Evolutionary conservation across 2,329 filamentous ascomycete species (phyloP).

Genomic region (Botryosphaeria dothidea): DNA sequence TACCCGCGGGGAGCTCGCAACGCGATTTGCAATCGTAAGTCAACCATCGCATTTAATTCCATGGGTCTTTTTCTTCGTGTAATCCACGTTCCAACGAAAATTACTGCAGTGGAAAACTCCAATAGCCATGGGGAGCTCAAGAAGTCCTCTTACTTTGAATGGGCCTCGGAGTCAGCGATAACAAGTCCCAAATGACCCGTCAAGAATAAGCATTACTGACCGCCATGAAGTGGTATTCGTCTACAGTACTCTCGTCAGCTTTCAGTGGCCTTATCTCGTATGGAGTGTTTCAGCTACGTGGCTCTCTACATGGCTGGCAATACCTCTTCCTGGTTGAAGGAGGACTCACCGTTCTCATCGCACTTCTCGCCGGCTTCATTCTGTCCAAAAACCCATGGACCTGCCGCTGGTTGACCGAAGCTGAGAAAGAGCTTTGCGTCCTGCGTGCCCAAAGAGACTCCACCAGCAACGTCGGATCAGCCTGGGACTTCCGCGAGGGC

Average conservation of each 20-base stretch:
- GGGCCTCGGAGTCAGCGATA: too few species aligned
- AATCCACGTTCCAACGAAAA: too few species aligned
- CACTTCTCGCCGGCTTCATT: constrained; percentile 41
- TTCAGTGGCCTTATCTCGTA: constrained; percentile 27
- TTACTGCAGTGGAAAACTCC: too few species aligned
- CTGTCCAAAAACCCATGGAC: constrained; percentile 40
- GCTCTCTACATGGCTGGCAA: constrained; percentile 41
- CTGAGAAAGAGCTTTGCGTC: constrained; percentile 27
- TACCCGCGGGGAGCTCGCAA: constrained; percentile 17
- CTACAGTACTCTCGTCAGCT: constrained; percentile 4
- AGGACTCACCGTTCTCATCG: constrained; percentile 39
- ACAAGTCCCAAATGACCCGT: too few species aligned
- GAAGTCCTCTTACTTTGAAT: too few species aligned
- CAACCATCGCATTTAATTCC: too few species aligned
- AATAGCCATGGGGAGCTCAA: too few species aligned
- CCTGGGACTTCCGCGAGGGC: constrained; percentile 10
- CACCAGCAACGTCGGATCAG: background rate
- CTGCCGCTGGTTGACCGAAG: constrained; percentile 41
- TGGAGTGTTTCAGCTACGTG: constrained; percentile 43
- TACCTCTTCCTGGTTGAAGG: constrained; percentile 51
- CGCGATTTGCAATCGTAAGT: constrained; percentile 13
- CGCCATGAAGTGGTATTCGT: background rate
- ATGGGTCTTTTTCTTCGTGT: too few species aligned
- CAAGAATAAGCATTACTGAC: background rate
- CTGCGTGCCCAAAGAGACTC: constrained; percentile 11